Conservation (phyloP, 2,329 filamentous ascomycete genomes). For the Aspergillus ochraceus region DNA sequence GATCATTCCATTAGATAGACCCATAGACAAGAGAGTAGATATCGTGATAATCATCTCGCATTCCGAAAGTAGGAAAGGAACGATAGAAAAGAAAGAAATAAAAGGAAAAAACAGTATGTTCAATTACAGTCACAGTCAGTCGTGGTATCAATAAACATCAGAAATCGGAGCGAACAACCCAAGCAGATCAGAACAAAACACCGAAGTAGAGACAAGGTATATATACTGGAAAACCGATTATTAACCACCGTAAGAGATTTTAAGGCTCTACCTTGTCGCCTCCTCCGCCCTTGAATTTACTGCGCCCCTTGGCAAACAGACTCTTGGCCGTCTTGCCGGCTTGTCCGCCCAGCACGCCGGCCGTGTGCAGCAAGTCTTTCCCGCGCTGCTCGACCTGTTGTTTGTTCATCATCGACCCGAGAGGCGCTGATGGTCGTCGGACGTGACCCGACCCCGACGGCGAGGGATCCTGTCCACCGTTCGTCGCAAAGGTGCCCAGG, state of each 20-base stretch:
- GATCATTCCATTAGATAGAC: slow-evolving; percentile 8
- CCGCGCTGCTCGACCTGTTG: slow-evolving; percentile 75
- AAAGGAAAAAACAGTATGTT: slow-evolving; percentile 21
- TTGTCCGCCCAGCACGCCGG: slow-evolving; percentile 68
- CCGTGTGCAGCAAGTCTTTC: slow-evolving; percentile 84
- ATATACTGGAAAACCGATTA: background rate
- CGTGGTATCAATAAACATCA: slow-evolving; percentile 11
- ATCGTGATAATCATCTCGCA: background rate
- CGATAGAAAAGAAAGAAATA: slow-evolving; percentile 5
- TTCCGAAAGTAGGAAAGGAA: slow-evolving; percentile 4
- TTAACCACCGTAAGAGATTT: slow-evolving; percentile 43
- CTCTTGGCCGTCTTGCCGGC: slow-evolving; percentile 83
- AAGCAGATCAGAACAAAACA: slow-evolving; percentile 12
- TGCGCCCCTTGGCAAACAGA: slow-evolving; percentile 85
- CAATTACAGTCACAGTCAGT: slow-evolving; percentile 16
- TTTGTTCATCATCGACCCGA: slow-evolving; percentile 49
- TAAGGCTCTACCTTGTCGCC: slow-evolving; percentile 83
- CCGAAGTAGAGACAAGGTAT: slow-evolving; percentile 8
- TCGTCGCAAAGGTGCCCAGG: slow-evolving; percentile 27
- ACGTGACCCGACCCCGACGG: slow-evolving; percentile 35
- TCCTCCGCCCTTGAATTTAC: slow-evolving; percentile 65
- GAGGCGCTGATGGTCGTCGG: slow-evolving; percentile 37
- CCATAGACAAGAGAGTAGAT: background rate
- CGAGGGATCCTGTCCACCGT: slow-evolving; percentile 24
- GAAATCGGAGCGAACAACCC: background rate